Base-by-base conservation (phyloP, 169 alveolate species). In the Plasmodium sp. region DNA sequence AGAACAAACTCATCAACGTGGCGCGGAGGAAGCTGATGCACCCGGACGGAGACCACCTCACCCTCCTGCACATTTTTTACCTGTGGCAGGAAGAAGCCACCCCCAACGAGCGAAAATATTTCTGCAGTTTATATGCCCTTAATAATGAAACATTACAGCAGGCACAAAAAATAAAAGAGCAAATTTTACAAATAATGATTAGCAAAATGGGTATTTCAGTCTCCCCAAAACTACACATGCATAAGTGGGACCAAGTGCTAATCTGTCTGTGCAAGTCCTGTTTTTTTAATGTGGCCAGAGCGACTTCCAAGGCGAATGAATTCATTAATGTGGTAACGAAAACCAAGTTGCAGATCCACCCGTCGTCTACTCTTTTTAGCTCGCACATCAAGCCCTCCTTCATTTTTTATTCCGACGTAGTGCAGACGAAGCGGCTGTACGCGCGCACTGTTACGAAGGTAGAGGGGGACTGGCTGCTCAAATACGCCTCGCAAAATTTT, bases 11-110 rank as follows among this genome's bases (percentile, higher is more conserved):
- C 84, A 99, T 99, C 31, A 99, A 98, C 94, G 97, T 97, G 33
- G 99, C 99, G 27, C 98, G 98, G 95, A 93, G 98, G 67, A 96
- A 98, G 88, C 98, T 99, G 96, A 94, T 98, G 0, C 99, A 99
- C 93, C 97, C 98, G 84, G 99, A 98, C 84, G 99, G 99, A 0
- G 99, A 99, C 84, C 99, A 99, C 94, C 95, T 99, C 31, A 98
- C 99, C 1, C 95, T 98, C 79, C 95, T 99, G 54, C 96, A 97
- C 93, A 99, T 97, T 14, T 96, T 95, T 81, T 97, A 97, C 75
- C 96, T 98, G 39, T 79, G 97, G 93, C 5, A 86, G 36, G 77
- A 98, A 96, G 96, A 84, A 93, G 67, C 73, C 90, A 33, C 84
- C 93, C 96, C 82, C 93, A 95, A 92, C 96, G 96, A 84, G 88